These are phyloP conservation scores for Monascus ruber DNA, from an alignment of 2,329 filamentous ascomycete species.

Conservation along the genomic window DNA sequence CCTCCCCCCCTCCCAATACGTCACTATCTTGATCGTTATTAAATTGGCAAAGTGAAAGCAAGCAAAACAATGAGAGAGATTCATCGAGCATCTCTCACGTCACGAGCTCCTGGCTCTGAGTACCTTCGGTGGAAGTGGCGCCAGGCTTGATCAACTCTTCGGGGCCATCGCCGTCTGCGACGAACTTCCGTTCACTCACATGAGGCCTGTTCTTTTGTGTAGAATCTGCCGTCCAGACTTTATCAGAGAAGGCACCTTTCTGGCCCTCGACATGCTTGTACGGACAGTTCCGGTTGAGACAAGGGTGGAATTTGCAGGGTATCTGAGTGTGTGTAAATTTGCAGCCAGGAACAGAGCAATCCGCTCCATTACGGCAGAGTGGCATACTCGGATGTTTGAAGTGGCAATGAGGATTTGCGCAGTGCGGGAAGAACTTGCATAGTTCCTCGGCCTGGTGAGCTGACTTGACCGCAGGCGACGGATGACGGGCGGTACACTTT, in stretches of 20 bases:
- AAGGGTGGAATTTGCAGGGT: constrained; percentile 83
- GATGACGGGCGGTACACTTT: constrained; percentile 86
- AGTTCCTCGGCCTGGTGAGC: constrained; percentile 73
- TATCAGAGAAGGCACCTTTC: constrained; percentile 71
- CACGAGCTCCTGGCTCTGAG: constrained; percentile 20
- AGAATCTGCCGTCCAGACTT: constrained; percentile 70
- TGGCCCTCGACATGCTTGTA: constrained; percentile 91
- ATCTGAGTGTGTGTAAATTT: constrained; percentile 80
- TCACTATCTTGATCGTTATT: neutral
- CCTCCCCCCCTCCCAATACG: neutral
- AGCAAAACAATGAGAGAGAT: constrained; percentile 1
- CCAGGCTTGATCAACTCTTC: constrained; percentile 65
- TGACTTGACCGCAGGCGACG: constrained; percentile 71
- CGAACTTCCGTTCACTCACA: constrained; percentile 81
- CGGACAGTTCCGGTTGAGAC: constrained; percentile 73
- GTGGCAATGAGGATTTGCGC: constrained; percentile 73
- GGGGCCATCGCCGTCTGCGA: constrained; percentile 49
- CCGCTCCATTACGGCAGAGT: constrained; percentile 79
- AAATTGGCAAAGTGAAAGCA: constrained; percentile 1
- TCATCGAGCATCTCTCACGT: constrained; percentile 12
- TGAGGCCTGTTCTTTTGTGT: constrained; percentile 43
- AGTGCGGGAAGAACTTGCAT: constrained; percentile 86
- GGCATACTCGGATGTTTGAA: constrained; percentile 85
- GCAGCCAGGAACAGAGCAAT: constrained; percentile 71
- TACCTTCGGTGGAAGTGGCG: constrained; percentile 10